Base-by-base conservation (phyloP, 1,139 yeast species). In the Magnusiomyces tetraspermus region DNA sequence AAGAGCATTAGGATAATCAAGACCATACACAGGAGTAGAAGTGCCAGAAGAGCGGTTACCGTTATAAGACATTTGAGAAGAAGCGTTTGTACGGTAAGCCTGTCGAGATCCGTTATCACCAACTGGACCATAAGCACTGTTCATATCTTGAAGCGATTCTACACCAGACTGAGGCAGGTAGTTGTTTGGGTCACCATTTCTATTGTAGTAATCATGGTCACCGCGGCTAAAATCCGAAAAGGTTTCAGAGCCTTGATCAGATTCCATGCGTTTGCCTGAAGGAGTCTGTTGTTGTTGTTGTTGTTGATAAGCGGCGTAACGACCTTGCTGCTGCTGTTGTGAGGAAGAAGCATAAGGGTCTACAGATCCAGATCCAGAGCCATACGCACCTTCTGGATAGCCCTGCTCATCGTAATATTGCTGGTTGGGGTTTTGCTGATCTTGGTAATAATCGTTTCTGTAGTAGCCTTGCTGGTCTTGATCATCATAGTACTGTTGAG, bases 11-110 rank as follows among this genome's bases (percentile, higher is more conserved):
- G 73, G 88, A 52, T 89, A 86, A 64, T 85, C 94, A 64, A 83
- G 81, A 44, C 97, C 97, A 67, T 89, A 89, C 60, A 89, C 82
- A 43, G 99, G 98, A 37, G 98, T 94, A 3, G 96, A 87, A 46
- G 97, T 88, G 55, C 97, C 97, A 15, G 95, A 85, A 1, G 95
- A 84, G 67, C 94, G 90, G 60, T 88, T 82, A 49, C 89, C 86
- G 49, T 72, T 76, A 64, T 83, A 85, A 59, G 85, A 87, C 54
- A 69, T 63, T 54, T 70, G 73, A 11, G 72, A 68, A 21, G 73
- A 68, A 43, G 65, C 67, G 36, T 53, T 60, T 57, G 53, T 60
- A 58, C 65, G 57, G 49, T 55, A 41, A 46, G 57, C 55, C 49
- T 55, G 53, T 23, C 54, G 52, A 46, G 56, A 51, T n/a, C n/a